phyloP scores from a whole-genome alignment of 2,329 filamentous ascomycete species.

The Aspergillus persii region DNA sequence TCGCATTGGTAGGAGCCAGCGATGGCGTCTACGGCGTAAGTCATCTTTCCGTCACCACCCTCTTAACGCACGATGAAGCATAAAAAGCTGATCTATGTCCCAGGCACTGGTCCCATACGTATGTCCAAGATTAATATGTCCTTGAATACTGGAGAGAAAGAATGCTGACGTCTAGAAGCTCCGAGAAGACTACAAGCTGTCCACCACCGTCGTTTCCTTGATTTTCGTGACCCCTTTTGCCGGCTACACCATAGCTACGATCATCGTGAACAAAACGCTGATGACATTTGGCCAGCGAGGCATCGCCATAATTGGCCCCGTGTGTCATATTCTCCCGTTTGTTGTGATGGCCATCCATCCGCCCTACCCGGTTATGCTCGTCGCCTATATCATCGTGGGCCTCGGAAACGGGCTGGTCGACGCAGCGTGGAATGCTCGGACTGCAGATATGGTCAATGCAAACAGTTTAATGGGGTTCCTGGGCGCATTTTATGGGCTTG shows the following conservation, averaged over 20 bases:
- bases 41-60: constrained; percentile 5
- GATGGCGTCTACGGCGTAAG: constrained; percentile 56
- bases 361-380: constrained; percentile 35
- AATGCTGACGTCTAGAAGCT: neutral
- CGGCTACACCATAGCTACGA: constrained; percentile 48
- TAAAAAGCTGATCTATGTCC: constrained; percentile 4
- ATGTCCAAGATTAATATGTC: constrained; percentile 15
- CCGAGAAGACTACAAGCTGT: constrained; percentile 6
- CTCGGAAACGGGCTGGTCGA: constrained; percentile 43
- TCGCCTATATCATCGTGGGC: constrained; percentile 35
- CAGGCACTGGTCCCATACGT: constrained; percentile 51
- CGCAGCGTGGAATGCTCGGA: constrained; percentile 58
- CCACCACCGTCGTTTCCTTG: constrained; percentile 43
- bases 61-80: neutral
- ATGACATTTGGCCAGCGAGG: constrained; percentile 62
- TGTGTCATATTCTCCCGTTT: constrained; percentile 32
- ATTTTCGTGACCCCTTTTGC: constrained; percentile 51
- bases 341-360: constrained; percentile 30
- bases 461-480: constrained; percentile 73
- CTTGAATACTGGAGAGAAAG: neutral
- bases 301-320: constrained; percentile 60
- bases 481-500: constrained; percentile 70
- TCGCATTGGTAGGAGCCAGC: constrained; percentile 55
- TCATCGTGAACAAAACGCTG: constrained; percentile 46
- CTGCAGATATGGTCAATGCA: constrained; percentile 69